Base-by-base conservation (phyloP, 495 filamentous ascomycete genomes). In the Hypoxylon subgilvum region DNA sequence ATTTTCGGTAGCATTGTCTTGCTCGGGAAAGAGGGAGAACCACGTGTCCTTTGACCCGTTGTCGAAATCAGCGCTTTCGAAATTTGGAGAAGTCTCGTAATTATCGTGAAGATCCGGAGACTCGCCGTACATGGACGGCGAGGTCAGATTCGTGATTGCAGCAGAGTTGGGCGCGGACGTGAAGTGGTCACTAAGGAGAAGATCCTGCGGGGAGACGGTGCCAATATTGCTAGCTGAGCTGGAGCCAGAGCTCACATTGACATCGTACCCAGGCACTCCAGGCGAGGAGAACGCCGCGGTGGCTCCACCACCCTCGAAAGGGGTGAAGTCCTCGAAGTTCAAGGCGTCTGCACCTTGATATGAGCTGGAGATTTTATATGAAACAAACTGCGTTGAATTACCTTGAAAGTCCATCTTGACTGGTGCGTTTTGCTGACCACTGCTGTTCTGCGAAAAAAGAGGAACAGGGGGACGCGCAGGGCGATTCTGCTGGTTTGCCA, bases 201-300 rank as follows among this genome's bases (percentile, higher is more conserved):
- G 75, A 62, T 96, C 91, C 70, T 87, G 85, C 10, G 93, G 93
- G 48, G 93, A 97, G 40, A 97, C 81, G 14, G 92, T 96, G 61
- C 78, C 84, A 66, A 82, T 67, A 69, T 82, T 81, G 62, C 72
- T 65, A 38, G 71, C 55, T 17, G 74, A 57, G 69, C 75, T 71
- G 28, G 76, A 68, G 32, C 68, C 72, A 47, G 68, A 63, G 64
- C 76, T 76, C 53, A 61, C 55, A 47, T 57, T 69, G 53, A 74
- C 40, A 67, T 82, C 79, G 39, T 75, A 71, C 17, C 66, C 73
- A 10, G 72, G 71, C 12, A 82, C 69, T 27, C 75, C 78, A 6
- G 81, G 79, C 25, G 81, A 82, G 55, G 81, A 79, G 57, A 78
- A 81, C 44, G 72, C 69, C 52, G 74, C 70, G 28, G 76, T 70